Evolutionary conservation across 1,284 basidiomycete genomes (phyloP).

Genomic region (Tausonia pullulans): DNA sequence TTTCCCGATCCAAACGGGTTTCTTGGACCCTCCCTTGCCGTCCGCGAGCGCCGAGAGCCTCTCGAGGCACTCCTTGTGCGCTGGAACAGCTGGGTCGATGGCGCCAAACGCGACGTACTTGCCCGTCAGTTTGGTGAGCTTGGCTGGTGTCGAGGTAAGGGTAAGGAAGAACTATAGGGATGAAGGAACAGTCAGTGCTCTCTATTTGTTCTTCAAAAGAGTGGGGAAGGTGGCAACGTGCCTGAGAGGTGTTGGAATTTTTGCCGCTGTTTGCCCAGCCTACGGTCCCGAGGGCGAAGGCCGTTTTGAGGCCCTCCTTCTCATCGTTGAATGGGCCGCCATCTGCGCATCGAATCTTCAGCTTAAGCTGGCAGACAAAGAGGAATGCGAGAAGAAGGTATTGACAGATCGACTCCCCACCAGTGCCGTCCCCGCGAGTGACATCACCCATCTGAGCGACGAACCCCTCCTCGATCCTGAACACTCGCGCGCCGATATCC

Average conservation of each 20-base stretch:
- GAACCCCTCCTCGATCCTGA: conserved; percentile 21
- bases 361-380: neutral
- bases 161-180: conserved; percentile 22
- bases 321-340: conserved; percentile 23
- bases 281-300: conserved; percentile 20
- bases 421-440: conserved; percentile 21
- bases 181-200: neutral
- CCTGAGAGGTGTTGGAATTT: conserved; percentile 23
- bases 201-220: neutral
- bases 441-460: conserved; percentile 22
- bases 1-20: conserved; percentile 19
- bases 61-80: conserved; percentile 10
- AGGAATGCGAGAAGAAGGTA: neutral
- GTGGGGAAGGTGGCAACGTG: neutral
- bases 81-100: conserved; percentile 11
- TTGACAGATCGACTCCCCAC: conserved; percentile 23
- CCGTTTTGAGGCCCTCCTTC: conserved; percentile 21
- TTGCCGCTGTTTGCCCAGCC: conserved; percentile 23
- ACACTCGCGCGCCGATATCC: conserved; percentile 15
- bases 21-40: conserved; percentile 18
- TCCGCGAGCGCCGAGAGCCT: conserved; percentile 17
- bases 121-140: conserved; percentile 22
- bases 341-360: conserved; percentile 10
- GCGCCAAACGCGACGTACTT: conserved; percentile 22
- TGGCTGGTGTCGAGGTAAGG: conserved; percentile 15